Evolutionary conservation across 805 yeast genomes (phyloP).

Genomic region (Monosporozyma siamensis): DNA sequence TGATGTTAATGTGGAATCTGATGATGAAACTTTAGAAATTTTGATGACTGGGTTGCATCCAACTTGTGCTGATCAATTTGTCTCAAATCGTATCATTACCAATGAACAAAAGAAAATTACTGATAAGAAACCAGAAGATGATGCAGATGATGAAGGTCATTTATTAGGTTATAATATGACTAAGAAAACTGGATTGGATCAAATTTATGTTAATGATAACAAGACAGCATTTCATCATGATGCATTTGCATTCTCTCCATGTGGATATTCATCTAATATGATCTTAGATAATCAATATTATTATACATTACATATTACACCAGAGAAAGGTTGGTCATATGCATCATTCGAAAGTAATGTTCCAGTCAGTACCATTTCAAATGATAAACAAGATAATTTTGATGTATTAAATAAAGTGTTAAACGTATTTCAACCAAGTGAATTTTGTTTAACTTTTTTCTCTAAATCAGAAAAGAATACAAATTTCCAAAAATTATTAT

Average conservation of each 20-base stretch:
- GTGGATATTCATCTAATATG: slow-evolving; percentile 90
- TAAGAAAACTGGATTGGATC: slow-evolving; percentile 49
- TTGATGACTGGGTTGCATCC: slow-evolving; percentile 80
- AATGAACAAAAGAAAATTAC: slow-evolving; percentile 3
- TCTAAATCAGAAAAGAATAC: slow-evolving; percentile 22
- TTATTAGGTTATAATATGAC: slow-evolving; percentile 64
- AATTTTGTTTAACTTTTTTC: slow-evolving; percentile 56
- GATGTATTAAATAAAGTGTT: slow-evolving; percentile 55
- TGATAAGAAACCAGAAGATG: slow-evolving; percentile 6
- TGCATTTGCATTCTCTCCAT: slow-evolving; percentile 85
- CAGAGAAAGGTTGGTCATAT: slow-evolving; percentile 89
- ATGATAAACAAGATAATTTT: slow-evolving; percentile 35
- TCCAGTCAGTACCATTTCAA: slow-evolving; percentile 35
- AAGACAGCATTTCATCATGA: slow-evolving; percentile 46
- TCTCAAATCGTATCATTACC: slow-evolving; percentile 35
- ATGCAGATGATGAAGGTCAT: slow-evolving; percentile 53
- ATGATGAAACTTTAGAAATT: slow-evolving; percentile 75
- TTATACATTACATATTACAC: slow-evolving; percentile 88
- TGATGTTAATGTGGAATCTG: background rate
- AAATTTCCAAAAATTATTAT: slow-evolving; percentile 30
- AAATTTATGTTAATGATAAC: slow-evolving; percentile 35
- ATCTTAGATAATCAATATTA: slow-evolving; percentile 53
- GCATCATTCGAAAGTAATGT: slow-evolving; percentile 93
- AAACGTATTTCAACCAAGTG: slow-evolving; percentile 60
- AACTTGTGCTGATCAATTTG: slow-evolving; percentile 47